Conservation (phyloP, 2,329 filamentous ascomycete genomes). For the Gaeumannomyces sp. region DNA sequence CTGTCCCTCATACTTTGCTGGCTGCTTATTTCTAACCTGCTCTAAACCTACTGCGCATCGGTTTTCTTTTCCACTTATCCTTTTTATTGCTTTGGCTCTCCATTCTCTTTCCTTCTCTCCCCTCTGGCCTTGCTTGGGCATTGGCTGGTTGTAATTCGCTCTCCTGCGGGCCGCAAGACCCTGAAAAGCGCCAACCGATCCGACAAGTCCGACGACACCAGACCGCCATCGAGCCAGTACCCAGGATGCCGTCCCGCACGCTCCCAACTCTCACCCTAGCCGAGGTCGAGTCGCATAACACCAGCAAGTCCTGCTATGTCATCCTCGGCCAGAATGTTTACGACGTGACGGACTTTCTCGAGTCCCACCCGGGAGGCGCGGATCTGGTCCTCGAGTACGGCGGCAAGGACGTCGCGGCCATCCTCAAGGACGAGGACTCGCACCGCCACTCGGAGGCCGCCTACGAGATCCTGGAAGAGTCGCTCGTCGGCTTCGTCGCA, state of each 20-base stretch:
- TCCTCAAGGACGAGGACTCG: slow-evolving; percentile 75
- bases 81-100: neutral
- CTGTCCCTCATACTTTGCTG: neutral
- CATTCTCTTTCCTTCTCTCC: neutral
- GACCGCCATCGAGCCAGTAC: neutral
- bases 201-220: neutral
- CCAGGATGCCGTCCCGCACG: slow-evolving; percentile 67
- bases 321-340: slow-evolving; percentile 86
- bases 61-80: neutral
- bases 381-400: slow-evolving; percentile 86
- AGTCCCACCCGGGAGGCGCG: slow-evolving; percentile 83
- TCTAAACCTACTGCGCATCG: neutral
- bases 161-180: no score
- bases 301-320: slow-evolving; percentile 81
- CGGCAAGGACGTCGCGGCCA: slow-evolving; percentile 76
- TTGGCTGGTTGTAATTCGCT: neutral
- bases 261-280: slow-evolving; percentile 76
- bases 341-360: slow-evolving; percentile 87
- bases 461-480: slow-evolving; percentile 92
- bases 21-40: neutral
- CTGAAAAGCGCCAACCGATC: neutral
- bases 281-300: slow-evolving; percentile 78
- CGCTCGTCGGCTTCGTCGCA: slow-evolving; percentile 72
- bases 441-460: slow-evolving; percentile 85
- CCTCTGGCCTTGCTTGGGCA: neutral